These are phyloP conservation scores for Cladophialophora yegresii DNA, from an alignment of 2,329 filamentous ascomycete genomes.

Conservation along the genomic window DNA sequence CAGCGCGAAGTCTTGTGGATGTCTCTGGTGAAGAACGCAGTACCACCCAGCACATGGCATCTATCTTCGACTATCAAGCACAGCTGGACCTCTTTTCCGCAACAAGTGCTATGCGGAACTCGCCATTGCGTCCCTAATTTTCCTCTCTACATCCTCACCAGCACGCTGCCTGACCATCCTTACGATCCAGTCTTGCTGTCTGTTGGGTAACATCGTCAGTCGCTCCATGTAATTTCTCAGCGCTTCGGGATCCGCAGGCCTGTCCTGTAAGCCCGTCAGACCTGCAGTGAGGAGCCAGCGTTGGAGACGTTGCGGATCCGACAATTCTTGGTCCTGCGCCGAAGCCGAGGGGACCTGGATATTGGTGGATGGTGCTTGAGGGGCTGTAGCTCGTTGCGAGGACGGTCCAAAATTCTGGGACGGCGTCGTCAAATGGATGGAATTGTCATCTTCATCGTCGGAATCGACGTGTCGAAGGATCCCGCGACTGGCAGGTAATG, in stretches of 20 bases:
- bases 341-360: neutral
- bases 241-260: conserved; percentile 13
- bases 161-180: conserved; percentile 34
- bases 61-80: neutral
- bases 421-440: neutral
- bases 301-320: conserved; percentile 36
- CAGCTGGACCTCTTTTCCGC: neutral
- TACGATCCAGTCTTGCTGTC: conserved; percentile 35
- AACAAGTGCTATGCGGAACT: neutral
- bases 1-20: neutral
- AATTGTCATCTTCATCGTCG: conserved; percentile 27
- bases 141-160: conserved; percentile 26
- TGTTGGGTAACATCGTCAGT: conserved; percentile 28
- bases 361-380: neutral
- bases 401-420: neutral
- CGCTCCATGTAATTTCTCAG: conserved; percentile 28
- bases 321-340: conserved; percentile 19
- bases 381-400: neutral
- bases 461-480: conserved; percentile 33
- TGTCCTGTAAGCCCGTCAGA: conserved; percentile 30
- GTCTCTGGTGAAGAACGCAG: neutral
- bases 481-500: conserved; percentile 1
- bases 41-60: neutral
- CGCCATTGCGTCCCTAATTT: conserved; percentile 17
- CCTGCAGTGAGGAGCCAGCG: conserved; percentile 37